Conservation (phyloP, 148 eudicot genomes). For the Cornus controversa region DNA sequence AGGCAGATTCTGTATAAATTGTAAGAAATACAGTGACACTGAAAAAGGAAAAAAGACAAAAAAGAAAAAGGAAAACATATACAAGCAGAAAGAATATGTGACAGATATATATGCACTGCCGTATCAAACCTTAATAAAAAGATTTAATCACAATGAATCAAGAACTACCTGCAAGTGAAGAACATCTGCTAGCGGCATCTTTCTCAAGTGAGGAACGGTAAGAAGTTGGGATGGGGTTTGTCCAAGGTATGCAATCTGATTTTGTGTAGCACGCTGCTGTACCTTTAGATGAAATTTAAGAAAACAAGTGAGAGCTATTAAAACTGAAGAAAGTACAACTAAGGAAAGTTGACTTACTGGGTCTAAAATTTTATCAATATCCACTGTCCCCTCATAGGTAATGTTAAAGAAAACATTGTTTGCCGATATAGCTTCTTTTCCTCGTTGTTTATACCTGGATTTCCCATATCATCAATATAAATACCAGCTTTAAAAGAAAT, state of each 20-base stretch:
- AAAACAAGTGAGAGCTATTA: slow-evolving; percentile 12
- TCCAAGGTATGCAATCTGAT: slow-evolving; percentile 99
- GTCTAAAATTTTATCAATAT: slow-evolving; percentile 84
- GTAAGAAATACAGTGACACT: neutral
- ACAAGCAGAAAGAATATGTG: too few species aligned
- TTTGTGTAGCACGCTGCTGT: slow-evolving; percentile 92
- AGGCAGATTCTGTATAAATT: neutral
- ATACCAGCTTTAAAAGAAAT: neutral
- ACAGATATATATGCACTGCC: neutral
- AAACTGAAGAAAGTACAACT: slow-evolving; percentile 1
- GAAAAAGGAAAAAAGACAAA: too few species aligned
- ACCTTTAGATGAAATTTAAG: slow-evolving; percentile 45
- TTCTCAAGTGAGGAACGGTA: slow-evolving; percentile 81
- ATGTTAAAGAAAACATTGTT: slow-evolving; percentile 91
- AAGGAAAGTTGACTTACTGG: slow-evolving; percentile 59
- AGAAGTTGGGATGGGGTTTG: slow-evolving; percentile 98
- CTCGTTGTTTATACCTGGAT: slow-evolving; percentile 91
- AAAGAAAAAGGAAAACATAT: too few species aligned
- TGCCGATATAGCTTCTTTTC: slow-evolving; percentile 88
- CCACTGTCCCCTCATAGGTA: slow-evolving; percentile 90
- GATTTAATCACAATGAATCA: neutral
- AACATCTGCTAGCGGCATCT: slow-evolving; percentile 78
- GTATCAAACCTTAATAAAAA: neutral
- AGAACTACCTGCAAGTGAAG: slow-evolving; percentile 85
- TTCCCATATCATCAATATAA: slow-evolving; percentile 15